These are phyloP conservation scores for Trichoderma guizhouense DNA, from an alignment of 2,329 filamentous ascomycete species.

Conservation along the genomic window DNA sequence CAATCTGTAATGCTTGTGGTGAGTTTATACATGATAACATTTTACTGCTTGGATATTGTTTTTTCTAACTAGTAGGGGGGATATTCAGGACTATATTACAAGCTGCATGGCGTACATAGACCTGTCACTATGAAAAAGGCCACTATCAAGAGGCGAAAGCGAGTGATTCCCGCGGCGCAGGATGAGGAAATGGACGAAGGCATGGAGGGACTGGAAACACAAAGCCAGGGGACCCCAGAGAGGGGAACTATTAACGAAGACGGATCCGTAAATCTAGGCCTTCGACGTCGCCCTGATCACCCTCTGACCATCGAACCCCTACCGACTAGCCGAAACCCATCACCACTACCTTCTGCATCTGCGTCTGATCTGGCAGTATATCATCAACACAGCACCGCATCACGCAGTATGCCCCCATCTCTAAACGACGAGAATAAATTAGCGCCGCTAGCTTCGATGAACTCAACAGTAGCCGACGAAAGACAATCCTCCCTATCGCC, in stretches of 20 bases:
- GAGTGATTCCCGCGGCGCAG: conserved; percentile 77
- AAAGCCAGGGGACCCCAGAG: conserved; percentile 40
- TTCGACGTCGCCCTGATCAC: conserved; percentile 47
- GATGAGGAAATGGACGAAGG: conserved; percentile 50
- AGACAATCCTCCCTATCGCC: conserved; percentile 58
- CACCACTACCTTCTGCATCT: conserved; percentile 39
- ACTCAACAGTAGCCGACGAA: conserved; percentile 41
- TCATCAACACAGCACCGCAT: conserved; percentile 43
- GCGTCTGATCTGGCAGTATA: conserved; percentile 49
- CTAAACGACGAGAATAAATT: conserved; percentile 56
- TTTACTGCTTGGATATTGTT: not conserved
- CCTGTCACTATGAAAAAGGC: conserved; percentile 99
- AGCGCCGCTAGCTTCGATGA: conserved; percentile 51
- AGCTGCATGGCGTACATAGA: conserved; percentile 88
- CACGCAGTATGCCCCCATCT: conserved; percentile 39
- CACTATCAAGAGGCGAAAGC: conserved; percentile 92
- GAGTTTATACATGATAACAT: conserved; percentile 37
- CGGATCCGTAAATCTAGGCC: conserved; percentile 61
- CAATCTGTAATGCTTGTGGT: conserved; percentile 99
- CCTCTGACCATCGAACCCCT: conserved; percentile 48
- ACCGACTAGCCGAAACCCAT: conserved; percentile 42
- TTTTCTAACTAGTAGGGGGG: not conserved
- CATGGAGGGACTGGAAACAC: conserved; percentile 42
- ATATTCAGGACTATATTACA: conserved; percentile 82
- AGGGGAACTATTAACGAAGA: conserved; percentile 60